A percentile compares a stretch with the other conserved stretches of the same genome.
phyloP scores from a whole-genome alignment of 2,329 filamentous ascomycete genomes.

The Neopestalotiopsis rosae region DNA sequence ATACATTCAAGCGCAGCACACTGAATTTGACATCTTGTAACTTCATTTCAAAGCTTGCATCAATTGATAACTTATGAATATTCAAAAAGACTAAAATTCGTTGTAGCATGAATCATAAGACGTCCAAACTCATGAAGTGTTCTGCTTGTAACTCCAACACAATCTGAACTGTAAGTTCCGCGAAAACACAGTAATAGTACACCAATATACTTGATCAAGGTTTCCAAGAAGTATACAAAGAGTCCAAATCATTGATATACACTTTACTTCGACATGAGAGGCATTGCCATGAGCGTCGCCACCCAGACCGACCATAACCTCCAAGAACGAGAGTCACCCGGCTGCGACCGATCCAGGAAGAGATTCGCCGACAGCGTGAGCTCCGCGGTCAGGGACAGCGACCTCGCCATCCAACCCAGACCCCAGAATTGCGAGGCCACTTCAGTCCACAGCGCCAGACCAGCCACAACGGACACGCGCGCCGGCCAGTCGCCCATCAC shows the following conservation, averaged over 20 bases:
- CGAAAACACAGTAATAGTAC: neutral
- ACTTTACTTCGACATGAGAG: constrained; percentile 1
- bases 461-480: constrained; percentile 10
- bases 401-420: neutral
- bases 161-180: no score
- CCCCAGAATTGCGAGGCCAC: constrained; percentile 19
- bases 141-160: no score
- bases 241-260: no score
- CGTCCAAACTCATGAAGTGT: no score
- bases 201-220: neutral
- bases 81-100: no score
- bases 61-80: no score
- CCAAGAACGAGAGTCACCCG: constrained; percentile 7
- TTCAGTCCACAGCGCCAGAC: constrained; percentile 3
- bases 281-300: neutral
- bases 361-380: neutral
- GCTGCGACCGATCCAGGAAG: neutral
- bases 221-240: neutral
- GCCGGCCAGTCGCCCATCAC: constrained; percentile 16
- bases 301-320: constrained; percentile 12
- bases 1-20: no score
- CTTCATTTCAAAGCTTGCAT: no score
- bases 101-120: no score
- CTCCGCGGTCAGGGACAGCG: neutral
- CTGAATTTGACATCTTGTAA: no score